phyloP scores from a whole-genome alignment of 768 basidiomycete genomes.

The Phaffia australis region DNA sequence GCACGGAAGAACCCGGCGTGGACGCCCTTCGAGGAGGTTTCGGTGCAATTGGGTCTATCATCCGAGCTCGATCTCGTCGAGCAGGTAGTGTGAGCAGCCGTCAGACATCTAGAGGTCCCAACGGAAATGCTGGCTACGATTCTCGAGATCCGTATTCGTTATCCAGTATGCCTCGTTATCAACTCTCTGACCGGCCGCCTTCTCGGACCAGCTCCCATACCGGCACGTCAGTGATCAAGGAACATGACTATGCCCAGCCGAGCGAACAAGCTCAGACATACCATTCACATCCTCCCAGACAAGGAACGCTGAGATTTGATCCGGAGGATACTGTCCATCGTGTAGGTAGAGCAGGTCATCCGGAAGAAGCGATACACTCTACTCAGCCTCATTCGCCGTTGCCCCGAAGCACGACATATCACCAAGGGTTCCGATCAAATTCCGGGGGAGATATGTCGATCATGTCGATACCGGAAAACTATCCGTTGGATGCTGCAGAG shows the following conservation, averaged over 20 bases:
- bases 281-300: neutral
- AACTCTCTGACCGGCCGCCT: slow-evolving; percentile 29
- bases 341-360: slow-evolving; percentile 31
- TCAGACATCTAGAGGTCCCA: slow-evolving; percentile 35
- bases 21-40: slow-evolving; percentile 84
- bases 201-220: neutral
- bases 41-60: slow-evolving; percentile 82
- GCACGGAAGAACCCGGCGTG: slow-evolving; percentile 80
- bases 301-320: slow-evolving; percentile 31
- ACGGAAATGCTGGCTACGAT: slow-evolving; percentile 9
- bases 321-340: slow-evolving; percentile 38
- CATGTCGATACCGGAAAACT: too few relatives aligned
- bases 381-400: slow-evolving; percentile 25
- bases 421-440: neutral
- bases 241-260: slow-evolving; percentile 29
- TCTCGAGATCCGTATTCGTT: slow-evolving; percentile 20
- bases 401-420: neutral
- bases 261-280: slow-evolving; percentile 24
- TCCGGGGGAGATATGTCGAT: neutral
- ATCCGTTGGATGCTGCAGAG: neutral
- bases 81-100: slow-evolving; percentile 25
- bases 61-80: slow-evolving; percentile 41
- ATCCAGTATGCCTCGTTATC: slow-evolving; percentile 23
- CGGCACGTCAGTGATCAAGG: slow-evolving; percentile 6
- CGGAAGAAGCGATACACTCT: slow-evolving; percentile 29